Conservation (phyloP, 1,284 basidiomycete species). For the Ganoderma multipileum region DNA sequence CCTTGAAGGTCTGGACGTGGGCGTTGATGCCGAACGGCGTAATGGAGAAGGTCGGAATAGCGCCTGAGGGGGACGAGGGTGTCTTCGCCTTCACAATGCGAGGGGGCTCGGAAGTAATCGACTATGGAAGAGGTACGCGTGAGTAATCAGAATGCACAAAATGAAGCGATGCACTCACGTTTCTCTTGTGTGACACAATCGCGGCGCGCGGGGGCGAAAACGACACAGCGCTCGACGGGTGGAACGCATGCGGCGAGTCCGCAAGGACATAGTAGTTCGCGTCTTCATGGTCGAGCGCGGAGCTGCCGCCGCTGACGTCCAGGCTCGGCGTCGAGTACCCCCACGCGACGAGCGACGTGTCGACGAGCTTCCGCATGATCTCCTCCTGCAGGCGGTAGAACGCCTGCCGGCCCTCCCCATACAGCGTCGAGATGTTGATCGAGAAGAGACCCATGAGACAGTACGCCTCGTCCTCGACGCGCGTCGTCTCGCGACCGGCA, state of each 20-base stretch:
- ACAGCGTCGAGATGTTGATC: constrained; percentile 22
- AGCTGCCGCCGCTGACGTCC: neutral
- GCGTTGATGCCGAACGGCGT: constrained; percentile 4
- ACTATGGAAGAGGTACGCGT: neutral
- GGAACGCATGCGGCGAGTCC: neutral
- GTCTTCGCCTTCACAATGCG: neutral
- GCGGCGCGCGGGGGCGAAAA: neutral
- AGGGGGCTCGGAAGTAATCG: neutral
- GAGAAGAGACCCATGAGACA: constrained; percentile 23
- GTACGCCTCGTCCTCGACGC: constrained; percentile 23
- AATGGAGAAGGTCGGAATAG: constrained; percentile 7
- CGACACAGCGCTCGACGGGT: neutral
- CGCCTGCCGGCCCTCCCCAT: constrained; percentile 20
- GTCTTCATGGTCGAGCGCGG: neutral
- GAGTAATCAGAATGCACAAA: neutral
- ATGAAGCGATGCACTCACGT: neutral
- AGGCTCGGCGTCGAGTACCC: constrained; percentile 2
- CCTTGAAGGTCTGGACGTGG: neutral
- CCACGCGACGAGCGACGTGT: constrained; percentile 24
- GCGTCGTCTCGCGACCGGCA: constrained; percentile 16
- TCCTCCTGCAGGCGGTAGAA: constrained; percentile 22
- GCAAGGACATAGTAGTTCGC: neutral
- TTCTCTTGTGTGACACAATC: neutral
- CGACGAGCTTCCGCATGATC: constrained; percentile 17
- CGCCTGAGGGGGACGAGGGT: neutral